Conservation (phyloP, 169 alveolate species). For the Plasmodium fragile region DNA sequence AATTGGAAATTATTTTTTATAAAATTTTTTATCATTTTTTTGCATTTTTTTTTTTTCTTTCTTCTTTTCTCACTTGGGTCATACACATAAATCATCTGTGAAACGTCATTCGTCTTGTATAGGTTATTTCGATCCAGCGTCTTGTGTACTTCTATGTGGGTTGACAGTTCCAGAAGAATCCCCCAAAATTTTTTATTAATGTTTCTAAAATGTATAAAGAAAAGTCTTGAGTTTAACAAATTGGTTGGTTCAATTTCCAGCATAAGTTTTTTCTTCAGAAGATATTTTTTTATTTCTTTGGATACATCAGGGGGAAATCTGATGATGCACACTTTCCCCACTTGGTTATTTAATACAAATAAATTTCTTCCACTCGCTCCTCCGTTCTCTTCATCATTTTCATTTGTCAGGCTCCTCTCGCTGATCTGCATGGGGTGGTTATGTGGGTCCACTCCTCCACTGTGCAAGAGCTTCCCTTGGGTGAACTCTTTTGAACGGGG, state of each 20-base stretch:
- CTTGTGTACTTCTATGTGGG: conserved; percentile 80
- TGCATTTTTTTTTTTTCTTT: neutral
- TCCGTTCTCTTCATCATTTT: neutral
- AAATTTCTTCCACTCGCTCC: conserved; percentile 1
- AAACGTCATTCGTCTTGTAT: conserved; percentile 78
- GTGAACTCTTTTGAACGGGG: neutral
- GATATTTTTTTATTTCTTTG: conserved; percentile 55
- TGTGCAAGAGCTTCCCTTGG: neutral
- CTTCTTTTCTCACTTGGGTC: conserved; percentile 30
- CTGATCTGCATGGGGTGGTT: neutral
- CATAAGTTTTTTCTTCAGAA: conserved; percentile 49
- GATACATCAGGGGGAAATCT: conserved; percentile 72
- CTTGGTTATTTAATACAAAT: conserved; percentile 32
- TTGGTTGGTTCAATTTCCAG: conserved; percentile 79
- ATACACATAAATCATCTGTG: conserved; percentile 79
- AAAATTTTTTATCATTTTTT: conserved; percentile 11
- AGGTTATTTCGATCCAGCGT: conserved; percentile 78
- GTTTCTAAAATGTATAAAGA: conserved; percentile 65
- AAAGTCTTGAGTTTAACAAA: conserved; percentile 79
- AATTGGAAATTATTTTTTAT: conserved; percentile 53
- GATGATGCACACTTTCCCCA: conserved; percentile 76
- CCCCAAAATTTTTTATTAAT: conserved; percentile 75
- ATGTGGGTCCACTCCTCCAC: neutral
- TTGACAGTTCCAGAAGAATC: conserved; percentile 77
- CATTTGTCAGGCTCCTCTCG: neutral